Evolutionary conservation across 768 basidiomycete species (phyloP), one percentile per base, ranked within the genome.

Genomic region (Mycena albidolilacea): DNA sequence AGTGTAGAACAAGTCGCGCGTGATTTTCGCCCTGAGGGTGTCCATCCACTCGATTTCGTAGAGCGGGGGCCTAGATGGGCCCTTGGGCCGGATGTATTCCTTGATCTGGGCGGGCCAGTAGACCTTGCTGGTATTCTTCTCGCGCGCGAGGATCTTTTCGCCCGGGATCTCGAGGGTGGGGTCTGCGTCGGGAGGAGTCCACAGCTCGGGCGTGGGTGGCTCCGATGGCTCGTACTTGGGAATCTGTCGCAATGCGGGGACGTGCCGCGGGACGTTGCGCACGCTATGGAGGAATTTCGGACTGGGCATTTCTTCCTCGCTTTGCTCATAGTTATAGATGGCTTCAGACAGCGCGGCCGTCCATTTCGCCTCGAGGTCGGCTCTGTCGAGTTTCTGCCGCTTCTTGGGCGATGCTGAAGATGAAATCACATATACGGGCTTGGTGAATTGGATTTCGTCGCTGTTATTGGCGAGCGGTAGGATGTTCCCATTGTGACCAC

Each of bases 51-150:
- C 80, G 7, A 93, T 82, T 30, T 73, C 78, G 78, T 93, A 95
- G 77, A 82, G 87, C 61, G 79, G 77, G 21, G 52, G 57, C 68
- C 86, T 85, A 48, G 80, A 78, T n/a, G 80, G 77, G 21, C 57
- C 79, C 3, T 81, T 79, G 6, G 90, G 86, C 14, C 85, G 84
- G 30, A 88, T 68, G 75, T 91, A 93, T 0, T 76, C 82, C 11
- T 90, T 76, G 50, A 95, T 81, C 77, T 83, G 83, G 1, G 91
- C 94, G 3, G 94, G 93, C 94, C 94, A 95, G 76, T 91, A 91
- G 6, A 76, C 73, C 7, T 79, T 78, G n/a, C 75, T 77, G 23
- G 75, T 78, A 66, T 80, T 80, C 54, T 75, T 80, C 3, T 86
- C 87, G 30, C 83, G 79, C 7, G 91, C 91, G 14, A 94, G 83